Evolutionary conservation across 2,329 filamentous ascomycete genomes (phyloP), one percentile per base, ranked within the genome.

Genomic region (Dactylellina sp.): DNA sequence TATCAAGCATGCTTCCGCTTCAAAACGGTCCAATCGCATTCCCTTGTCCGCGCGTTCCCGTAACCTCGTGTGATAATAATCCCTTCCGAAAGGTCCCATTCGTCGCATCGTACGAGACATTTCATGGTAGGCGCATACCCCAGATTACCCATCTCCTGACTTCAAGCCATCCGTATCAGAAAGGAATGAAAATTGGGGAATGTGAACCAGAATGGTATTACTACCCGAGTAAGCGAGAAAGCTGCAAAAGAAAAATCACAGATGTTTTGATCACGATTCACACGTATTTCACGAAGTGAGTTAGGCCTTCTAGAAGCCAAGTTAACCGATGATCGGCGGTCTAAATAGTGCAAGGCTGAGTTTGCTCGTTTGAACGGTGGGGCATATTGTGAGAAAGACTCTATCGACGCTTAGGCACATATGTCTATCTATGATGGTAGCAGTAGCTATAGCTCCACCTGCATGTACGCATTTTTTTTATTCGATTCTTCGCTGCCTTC

Each of bases 341-440:
- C 63, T 49, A 63, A 65, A 64, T 65, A 65, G 52, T 53, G 52
- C 68, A 64, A 72, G 60, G 68, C 53, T 72, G 68, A 64, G 59
- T 20, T 20, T 20, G 12, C 11, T 12, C 14, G 14, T 12, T 25
- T 14, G 46, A 28, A 5, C 3, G 12, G 14, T 50, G 9, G 20
- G n/a, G 22, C n/a, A n/a, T n/a, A n/a, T n/a, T n/a, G 44, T 12
- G 32, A 7, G 6, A 42, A 1, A 11, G 20, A 40, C n/a, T n/a
- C n/a, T n/a, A n/a, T n/a, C 16, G 20, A 14, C 7, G 7, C 6
- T 47, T 9, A 47, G 44, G 44, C 44, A 24, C 14, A 18, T 14
- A 40, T 32, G 28, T 9, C 5, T 32, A 5, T 9, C 28, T 9
- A 32, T 18, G 44, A 18, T 47, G 22, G 14, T 53, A 53, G 50